Base-by-base conservation (phyloP, 2,329 filamentous ascomycete species). In the Beauveria sp. region DNA sequence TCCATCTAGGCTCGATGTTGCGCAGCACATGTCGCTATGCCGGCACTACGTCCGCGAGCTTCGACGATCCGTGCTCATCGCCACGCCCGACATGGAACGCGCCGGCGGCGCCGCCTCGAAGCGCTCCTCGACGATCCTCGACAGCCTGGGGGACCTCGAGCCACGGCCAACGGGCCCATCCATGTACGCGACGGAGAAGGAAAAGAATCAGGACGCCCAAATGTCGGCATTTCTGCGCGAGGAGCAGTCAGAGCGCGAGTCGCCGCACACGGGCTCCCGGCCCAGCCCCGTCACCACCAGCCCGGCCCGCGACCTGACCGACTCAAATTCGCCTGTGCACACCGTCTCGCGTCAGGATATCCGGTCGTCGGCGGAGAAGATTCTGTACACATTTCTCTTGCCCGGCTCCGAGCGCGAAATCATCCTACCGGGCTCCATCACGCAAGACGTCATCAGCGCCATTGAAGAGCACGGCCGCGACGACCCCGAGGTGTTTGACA, bases 391-490 rank as follows among this genome's bases (percentile, higher is more conserved):
- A 1, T 99, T 94, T 71, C 81, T 99, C 6, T 84, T 99, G 2
- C 92, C 92, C 0, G 92, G 92, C n/a, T 91, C 94, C 0, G 94
- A 99, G 77, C 86, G 96, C 67, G 94, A 99, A 75, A 97, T 99
- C 67, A 92, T 92, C 52, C 83, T 99, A 6, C 93, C 94, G 0
- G 89, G 92, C 63, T 86, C 86, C 40, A 96, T 97, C 70, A 88
- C 93, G 0, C 83, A 89, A 59, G 87, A 92, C 26, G 92, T 97
- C 63, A 96, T 92, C 44, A 83, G 87, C 22, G 85, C 91, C 16
- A 96, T 99, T 64, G 94, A 99, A 75, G 89, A 93, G 67, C 87
- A 91, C 65, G 91, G 91, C 51, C 87, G 94, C 67, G 94, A 97
- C 69, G 94, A 99, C 71, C 94, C 94, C 0, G 94, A 99, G 73